These are phyloP conservation scores for Ophiostoma quercus DNA, from an alignment of 2,329 filamentous ascomycete genomes.

Conservation along the genomic window DNA sequence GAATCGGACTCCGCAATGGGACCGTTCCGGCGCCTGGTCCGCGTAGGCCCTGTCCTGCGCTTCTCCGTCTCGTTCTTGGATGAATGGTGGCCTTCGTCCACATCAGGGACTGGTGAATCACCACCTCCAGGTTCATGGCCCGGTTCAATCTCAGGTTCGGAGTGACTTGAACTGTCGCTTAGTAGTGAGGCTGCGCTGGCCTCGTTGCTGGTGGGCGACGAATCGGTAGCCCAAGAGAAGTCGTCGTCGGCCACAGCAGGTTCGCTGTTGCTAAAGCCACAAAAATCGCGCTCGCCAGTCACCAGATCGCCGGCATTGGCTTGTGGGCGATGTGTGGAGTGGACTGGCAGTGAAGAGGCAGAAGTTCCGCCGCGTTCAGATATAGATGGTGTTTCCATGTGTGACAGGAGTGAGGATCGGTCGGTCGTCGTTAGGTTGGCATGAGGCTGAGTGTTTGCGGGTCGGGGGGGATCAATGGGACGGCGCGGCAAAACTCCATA, in stretches of 20 bases:
- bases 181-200: not conserved
- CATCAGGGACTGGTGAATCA: not conserved
- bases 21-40: not conserved
- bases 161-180: not conserved
- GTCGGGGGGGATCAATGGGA: conserved; percentile 16
- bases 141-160: not conserved
- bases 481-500: conserved; percentile 19
- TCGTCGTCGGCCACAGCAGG: not conserved
- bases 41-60: not conserved
- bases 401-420: not conserved
- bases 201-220: not conserved
- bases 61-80: not conserved
- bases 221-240: not conserved
- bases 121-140: not conserved
- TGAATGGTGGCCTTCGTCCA: not conserved
- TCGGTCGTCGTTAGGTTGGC: not conserved
- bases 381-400: not conserved
- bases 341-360: conserved; percentile 5
- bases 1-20: not conserved
- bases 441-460: not conserved
- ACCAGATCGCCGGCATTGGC: not conserved
- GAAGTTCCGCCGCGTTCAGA: not conserved
- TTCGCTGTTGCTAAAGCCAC: not conserved
- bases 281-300: conserved; percentile 16
- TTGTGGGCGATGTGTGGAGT: not conserved